phyloP scores from a whole-genome alignment of 371 early-diverging fungal species.

The Mucor racemosus region DNA sequence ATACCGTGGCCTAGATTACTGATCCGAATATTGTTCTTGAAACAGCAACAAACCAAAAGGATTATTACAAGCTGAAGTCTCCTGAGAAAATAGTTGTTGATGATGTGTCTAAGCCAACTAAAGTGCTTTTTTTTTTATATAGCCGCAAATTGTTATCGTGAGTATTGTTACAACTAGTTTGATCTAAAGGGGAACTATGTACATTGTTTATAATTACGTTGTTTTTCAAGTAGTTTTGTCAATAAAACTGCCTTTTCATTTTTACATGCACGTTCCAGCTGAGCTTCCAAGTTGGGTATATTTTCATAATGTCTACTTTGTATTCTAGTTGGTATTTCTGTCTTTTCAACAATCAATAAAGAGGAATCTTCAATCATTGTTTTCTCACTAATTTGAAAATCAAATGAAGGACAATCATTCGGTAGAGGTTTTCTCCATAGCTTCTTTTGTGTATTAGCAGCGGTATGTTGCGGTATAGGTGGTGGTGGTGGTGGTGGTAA shows the following conservation, averaged over 20 bases:
- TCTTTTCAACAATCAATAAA: not conserved
- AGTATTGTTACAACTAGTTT: too few species aligned
- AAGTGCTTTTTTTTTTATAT: too few species aligned
- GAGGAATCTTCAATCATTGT: conserved; percentile 1
- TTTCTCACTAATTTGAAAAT: conserved; percentile 13
- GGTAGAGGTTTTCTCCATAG: conserved; percentile 31
- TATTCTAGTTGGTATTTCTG: conserved; percentile 22
- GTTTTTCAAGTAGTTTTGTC: conserved; percentile 19
- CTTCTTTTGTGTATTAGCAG: not conserved
- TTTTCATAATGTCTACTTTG: conserved; percentile 25
- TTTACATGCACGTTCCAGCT: conserved; percentile 20
- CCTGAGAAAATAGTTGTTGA: too few species aligned
- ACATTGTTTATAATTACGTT: conserved; percentile 5
- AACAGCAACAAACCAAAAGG: too few species aligned
- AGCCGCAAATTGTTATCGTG: too few species aligned
- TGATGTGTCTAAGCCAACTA: too few species aligned
- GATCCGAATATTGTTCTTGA: too few species aligned
- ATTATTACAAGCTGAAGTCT: too few species aligned
- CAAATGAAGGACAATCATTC: conserved; percentile 19
- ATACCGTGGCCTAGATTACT: too few species aligned
- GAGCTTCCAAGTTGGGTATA: conserved; percentile 20
- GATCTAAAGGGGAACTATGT: conserved; percentile 9
- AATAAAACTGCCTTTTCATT: conserved; percentile 18
- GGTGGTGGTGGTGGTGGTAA: not conserved
- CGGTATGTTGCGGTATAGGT: not conserved